These are phyloP conservation scores for Trypanosoma conorhini DNA, from an alignment of 208 protist genomes.

Conservation along the genomic window DNA sequence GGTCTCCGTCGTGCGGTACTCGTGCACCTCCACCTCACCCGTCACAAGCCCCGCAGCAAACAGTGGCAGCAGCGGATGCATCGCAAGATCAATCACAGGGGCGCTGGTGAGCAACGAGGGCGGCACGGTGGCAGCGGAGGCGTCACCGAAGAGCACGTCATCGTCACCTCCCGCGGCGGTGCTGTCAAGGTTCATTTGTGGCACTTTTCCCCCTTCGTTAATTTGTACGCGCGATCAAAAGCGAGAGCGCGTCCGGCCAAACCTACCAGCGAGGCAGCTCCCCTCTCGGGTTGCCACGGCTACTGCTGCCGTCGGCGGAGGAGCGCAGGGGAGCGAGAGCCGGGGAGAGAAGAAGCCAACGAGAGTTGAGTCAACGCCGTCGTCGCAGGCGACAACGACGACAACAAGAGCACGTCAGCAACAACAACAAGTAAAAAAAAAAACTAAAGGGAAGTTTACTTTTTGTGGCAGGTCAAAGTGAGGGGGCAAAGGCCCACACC, in stretches of 20 bases:
- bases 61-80: slow-evolving; percentile 75
- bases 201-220: neutral
- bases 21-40: slow-evolving; percentile 81
- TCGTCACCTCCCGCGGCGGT: slow-evolving; percentile 36
- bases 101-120: slow-evolving; percentile 59
- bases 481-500: too few relatives aligned
- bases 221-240: neutral
- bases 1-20: slow-evolving; percentile 64
- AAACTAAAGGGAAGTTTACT: too few relatives aligned
- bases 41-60: slow-evolving; percentile 78
- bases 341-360: neutral
- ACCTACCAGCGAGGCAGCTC: neutral
- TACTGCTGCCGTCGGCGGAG: neutral
- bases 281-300: neutral
- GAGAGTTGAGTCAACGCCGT: neutral
- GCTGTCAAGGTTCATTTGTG: slow-evolving; percentile 65
- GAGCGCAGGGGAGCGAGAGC: neutral
- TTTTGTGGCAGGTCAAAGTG: neutral
- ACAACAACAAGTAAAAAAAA: too few relatives aligned
- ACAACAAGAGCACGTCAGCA: too few relatives aligned
- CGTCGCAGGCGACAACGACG: neutral
- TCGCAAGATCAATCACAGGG: slow-evolving; percentile 71
- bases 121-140: slow-evolving; percentile 47
- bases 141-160: slow-evolving; percentile 73
- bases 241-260: neutral